Evolutionary conservation across 2,329 filamentous ascomycete genomes (phyloP), one percentile per base, ranked within the genome.

Genomic region (Atkinsonella hypoxylon): DNA sequence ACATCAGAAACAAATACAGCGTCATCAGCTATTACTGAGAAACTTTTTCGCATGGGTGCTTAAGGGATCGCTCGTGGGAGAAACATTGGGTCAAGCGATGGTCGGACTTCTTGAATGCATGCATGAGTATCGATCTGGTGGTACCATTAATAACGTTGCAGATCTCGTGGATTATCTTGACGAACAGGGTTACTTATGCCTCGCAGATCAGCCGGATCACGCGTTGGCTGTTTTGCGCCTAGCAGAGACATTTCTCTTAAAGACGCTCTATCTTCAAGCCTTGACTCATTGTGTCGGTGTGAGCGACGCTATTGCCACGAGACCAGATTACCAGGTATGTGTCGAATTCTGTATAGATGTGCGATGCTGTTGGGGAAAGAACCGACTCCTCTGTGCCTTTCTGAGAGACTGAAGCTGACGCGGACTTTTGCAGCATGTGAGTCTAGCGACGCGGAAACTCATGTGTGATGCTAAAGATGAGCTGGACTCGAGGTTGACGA

Each of bases 271-370:
- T 71, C 75, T 82, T 11, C 77, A 87, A 59, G 82, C 87, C 0
- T 89, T 90, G 64, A 75, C 78, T 13, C 87, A 93, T 60, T 89
- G 86, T 60, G 83, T 85, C 36, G 87, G 87, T 42, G 89, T 91
- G 86, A 78, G 77, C 53, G 78, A 85, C 18, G 70, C 70, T 26
- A 54, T 90, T 5, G 69, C 72, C 40, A 59, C 67, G 6, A 78
- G 75, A 56, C 62, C 74, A 1, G 85, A 86, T 54, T 86, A 81
- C 54, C 69, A 76, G 62, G 82, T 83, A 68, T 57, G 77, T 67
- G 48, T 48, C 15, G 22, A 26, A 26, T 5, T 12, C 11, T 45
- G 18, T 17, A 13, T 18, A 15, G 18, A 7, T 13, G 18, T 22
- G 34, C 17, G 15, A 26, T 26, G 8, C 26, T 26, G 26, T 26